A percentile compares a stretch with the other conserved stretches of the same genome.
Evolutionary conservation across 176 grass and related monocot species (phyloP).

Genomic region (Oryza glaberrima): DNA sequence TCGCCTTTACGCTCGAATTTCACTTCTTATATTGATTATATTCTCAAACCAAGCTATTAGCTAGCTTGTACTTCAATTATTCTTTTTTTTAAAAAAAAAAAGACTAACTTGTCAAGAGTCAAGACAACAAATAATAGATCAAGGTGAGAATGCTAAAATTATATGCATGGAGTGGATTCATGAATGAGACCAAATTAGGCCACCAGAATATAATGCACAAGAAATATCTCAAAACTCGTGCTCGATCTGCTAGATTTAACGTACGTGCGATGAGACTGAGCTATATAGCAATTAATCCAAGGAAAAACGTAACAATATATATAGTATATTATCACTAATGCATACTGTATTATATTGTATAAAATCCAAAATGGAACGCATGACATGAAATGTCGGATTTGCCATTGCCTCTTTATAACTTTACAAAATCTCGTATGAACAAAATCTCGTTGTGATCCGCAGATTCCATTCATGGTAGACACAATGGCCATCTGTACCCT

Average conservation of each 20-base stretch:
- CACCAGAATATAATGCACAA: neutral
- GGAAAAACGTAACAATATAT: neutral
- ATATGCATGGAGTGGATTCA: neutral
- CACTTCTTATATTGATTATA: too few relatives aligned
- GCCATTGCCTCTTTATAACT: slow-evolving; percentile 18
- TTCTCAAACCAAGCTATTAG: too few relatives aligned
- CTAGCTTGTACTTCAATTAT: too few relatives aligned
- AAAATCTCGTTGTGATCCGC: neutral
- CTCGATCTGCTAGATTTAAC: too few relatives aligned
- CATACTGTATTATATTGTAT: neutral
- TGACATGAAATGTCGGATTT: slow-evolving; percentile 10
- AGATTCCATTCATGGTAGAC: neutral
- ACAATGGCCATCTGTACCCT: neutral
- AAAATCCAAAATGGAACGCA: neutral
- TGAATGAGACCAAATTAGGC: neutral
- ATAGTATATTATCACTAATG: neutral
- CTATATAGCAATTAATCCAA: neutral
- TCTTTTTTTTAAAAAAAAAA: too few relatives aligned
- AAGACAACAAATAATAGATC: too few relatives aligned
- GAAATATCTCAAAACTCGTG: too few relatives aligned
- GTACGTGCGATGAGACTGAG: neutral
- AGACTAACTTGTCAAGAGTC: too few relatives aligned
- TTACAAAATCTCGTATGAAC: too few relatives aligned
- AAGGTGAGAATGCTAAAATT: too few relatives aligned
- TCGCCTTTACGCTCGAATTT: neutral